Base-by-base conservation (phyloP, 352 stramenopile species). In the Phytopythium montanum region DNA sequence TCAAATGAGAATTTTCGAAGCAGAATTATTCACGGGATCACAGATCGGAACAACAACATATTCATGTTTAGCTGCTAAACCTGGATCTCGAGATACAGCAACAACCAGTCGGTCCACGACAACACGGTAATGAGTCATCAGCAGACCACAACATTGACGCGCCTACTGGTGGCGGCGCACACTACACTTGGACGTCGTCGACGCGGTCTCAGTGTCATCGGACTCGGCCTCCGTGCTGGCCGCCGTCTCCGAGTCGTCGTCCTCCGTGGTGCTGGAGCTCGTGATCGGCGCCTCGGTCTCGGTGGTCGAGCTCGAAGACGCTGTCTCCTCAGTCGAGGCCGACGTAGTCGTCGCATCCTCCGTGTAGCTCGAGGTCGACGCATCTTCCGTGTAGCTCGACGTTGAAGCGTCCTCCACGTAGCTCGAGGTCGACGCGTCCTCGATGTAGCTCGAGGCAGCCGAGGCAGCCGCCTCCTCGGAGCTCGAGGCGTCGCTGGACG, bases 181-280 rank as follows among this genome's bases (percentile, higher is more conserved):
- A 34, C 33, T 31, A 23, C 51, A 56, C 33, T 56, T 56, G 51
- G 31, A 29, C 33, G 50, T 56, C 33, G 51, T 56, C 19, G 31
- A 33, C 33, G 31, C 5, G 6, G 31, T 25, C 19, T 46, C 36
- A 23, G 21, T 28, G 51, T 56, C 42, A 16, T 49, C 51, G 34
- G 34, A 33, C 12, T 56, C 51, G 8, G 26, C 34, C 5, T 33
- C 34, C 7, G 25, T 23, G 28, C 46, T 36, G 46, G 46, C 7
- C 46, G 14, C 25, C 25, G 26, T 53, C 46, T 49, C 42, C 13
- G 26, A 18, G 46, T 36, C 26, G 46, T 36, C 26, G 14, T 33
- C 46, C 46, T 53, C 46, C 8, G 46, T 36, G 25, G 46, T 26
- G 13, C 42, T 49, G 42, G 42, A 13, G 42, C 42, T 49, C 9